Evolutionary conservation across 768 basidiomycete genomes (phyloP).

Genomic region (Naganishia onofrii): DNA sequence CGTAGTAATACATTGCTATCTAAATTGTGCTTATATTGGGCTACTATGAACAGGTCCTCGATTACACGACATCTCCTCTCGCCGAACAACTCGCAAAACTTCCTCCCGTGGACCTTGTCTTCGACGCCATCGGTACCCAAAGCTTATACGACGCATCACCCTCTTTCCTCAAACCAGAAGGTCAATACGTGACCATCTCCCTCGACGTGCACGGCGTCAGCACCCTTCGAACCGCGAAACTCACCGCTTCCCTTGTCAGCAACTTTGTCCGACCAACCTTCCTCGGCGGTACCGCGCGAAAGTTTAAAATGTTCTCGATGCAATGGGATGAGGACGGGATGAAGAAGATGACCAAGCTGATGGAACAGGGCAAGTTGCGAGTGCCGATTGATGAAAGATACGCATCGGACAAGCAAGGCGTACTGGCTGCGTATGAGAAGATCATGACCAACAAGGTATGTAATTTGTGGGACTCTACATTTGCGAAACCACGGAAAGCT

Average conservation of each 20-base stretch:
- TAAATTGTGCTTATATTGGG: conserved; percentile 54
- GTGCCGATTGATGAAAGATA: conserved; percentile 24
- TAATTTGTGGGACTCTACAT: conserved; percentile 40
- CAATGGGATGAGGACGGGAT: conserved; percentile 18
- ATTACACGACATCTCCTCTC: conserved; percentile 29
- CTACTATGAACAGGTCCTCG: conserved; percentile 3
- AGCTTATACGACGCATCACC: conserved; percentile 22
- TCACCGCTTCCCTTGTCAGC: neutral
- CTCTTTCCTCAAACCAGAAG: conserved; percentile 22
- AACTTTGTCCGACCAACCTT: conserved; percentile 17
- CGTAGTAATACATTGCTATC: conserved; percentile 40
- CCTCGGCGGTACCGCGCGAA: conserved; percentile 25
- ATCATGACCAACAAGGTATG: conserved; percentile 27
- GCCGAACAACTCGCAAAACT: conserved; percentile 21
- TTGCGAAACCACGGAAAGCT: conserved; percentile 60
- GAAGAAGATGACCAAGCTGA: conserved; percentile 13
- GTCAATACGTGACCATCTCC: conserved; percentile 26
- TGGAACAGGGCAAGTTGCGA: conserved; percentile 14
- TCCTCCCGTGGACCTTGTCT: conserved; percentile 19
- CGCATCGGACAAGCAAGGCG: conserved; percentile 16
- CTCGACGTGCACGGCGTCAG: neutral
- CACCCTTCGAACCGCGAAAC: conserved; percentile 1
- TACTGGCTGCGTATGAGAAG: conserved; percentile 28
- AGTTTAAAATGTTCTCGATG: conserved; percentile 28
- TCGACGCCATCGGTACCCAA: conserved; percentile 31